Percentiles rank a stretch among this genome's conserved stretches.
phyloP scores from a whole-genome alignment of 2,329 filamentous ascomycete species.

The Cadophora gregata region DNA sequence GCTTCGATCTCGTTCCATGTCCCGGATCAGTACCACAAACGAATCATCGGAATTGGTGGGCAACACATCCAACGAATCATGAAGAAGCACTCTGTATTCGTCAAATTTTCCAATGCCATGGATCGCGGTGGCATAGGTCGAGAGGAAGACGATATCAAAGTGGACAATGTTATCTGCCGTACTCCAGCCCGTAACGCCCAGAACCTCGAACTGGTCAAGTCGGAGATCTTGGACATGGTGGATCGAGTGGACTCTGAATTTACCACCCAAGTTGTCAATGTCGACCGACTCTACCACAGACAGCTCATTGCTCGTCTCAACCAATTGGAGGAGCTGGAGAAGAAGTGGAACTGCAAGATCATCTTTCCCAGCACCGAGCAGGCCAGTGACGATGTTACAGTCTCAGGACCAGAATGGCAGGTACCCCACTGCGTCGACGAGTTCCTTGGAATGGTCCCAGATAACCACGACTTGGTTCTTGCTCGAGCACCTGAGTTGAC shows the following conservation, averaged over 20 bases:
- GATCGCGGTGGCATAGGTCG: constrained; percentile 89
- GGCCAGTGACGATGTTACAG: constrained; percentile 93
- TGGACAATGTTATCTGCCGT: constrained; percentile 98
- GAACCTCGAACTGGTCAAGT: constrained; percentile 95
- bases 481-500: constrained; percentile 77
- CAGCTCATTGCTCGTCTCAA: constrained; percentile 87
- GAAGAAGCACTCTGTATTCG: constrained; percentile 99
- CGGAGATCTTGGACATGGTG: constrained; percentile 99
- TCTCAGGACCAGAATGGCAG: constrained; percentile 97
- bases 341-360: constrained; percentile 99
- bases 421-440: constrained; percentile 96
- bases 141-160: constrained; percentile 97
- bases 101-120: constrained; percentile 99
- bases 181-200: constrained; percentile 97
- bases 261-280: constrained; percentile 89
- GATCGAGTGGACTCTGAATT: constrained; percentile 89
- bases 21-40: constrained; percentile 98
- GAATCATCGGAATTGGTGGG: constrained; percentile 97
- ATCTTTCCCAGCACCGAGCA: constrained; percentile 97
- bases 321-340: constrained; percentile 93
- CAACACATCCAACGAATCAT: constrained; percentile 99
- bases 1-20: constrained; percentile 99
- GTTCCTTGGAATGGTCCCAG: constrained; percentile 96
- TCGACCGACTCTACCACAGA: constrained; percentile 94
- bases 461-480: constrained; percentile 90